Conservation (phyloP, 2,329 filamentous ascomycete species). For the Penicillium sp. region DNA sequence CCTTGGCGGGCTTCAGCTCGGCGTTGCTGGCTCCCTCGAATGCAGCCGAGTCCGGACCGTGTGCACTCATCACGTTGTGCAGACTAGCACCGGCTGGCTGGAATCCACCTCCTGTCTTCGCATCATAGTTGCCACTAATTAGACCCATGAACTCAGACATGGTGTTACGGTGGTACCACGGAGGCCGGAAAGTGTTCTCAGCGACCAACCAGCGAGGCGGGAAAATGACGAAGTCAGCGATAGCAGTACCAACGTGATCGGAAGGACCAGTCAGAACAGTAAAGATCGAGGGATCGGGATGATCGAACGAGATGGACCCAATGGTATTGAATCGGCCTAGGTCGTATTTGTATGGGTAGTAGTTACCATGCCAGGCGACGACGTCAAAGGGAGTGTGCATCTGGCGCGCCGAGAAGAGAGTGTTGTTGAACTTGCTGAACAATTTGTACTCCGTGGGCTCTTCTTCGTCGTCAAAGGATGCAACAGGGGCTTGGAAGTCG, state of each 20-base stretch:
- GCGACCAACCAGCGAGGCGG: slow-evolving; percentile 63
- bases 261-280: slow-evolving; percentile 62
- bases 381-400: slow-evolving; percentile 74
- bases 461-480: slow-evolving; percentile 63
- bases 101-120: slow-evolving; percentile 57
- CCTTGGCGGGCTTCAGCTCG: slow-evolving; percentile 55
- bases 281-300: slow-evolving; percentile 76
- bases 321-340: slow-evolving; percentile 73
- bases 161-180: slow-evolving; percentile 64
- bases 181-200: slow-evolving; percentile 60
- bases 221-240: slow-evolving; percentile 66
- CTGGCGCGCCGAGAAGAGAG: slow-evolving; percentile 64
- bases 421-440: slow-evolving; percentile 65
- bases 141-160: slow-evolving; percentile 67
- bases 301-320: slow-evolving; percentile 70
- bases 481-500: slow-evolving; percentile 73
- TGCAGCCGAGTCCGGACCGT: slow-evolving; percentile 58
- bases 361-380: slow-evolving; percentile 77
- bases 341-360: slow-evolving; percentile 80
- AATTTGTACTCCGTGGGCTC: slow-evolving; percentile 52
- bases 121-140: slow-evolving; percentile 61
- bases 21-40: slow-evolving; percentile 56
- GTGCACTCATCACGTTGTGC: slow-evolving; percentile 72
- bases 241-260: slow-evolving; percentile 58
- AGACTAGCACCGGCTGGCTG: slow-evolving; percentile 60